phyloP scores from a whole-genome alignment of 495 filamentous ascomycete genomes.

The Neurospora pannonica region DNA sequence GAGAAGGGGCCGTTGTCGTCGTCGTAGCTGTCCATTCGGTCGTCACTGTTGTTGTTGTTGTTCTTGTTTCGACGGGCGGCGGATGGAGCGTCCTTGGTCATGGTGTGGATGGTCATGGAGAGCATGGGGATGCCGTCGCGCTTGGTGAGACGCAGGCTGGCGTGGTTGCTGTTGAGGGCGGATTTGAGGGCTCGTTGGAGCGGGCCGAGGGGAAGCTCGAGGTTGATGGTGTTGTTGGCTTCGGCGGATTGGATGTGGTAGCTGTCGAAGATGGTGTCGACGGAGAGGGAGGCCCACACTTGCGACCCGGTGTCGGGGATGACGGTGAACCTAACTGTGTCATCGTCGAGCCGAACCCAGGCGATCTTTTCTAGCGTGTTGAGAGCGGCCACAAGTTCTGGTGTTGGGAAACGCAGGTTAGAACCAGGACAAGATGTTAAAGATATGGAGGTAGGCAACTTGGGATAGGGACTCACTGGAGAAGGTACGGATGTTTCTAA shows the following conservation, averaged over 20 bases:
- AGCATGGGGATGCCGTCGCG: constrained; percentile 78
- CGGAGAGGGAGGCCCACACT: constrained; percentile 74
- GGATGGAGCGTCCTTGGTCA: constrained; percentile 26
- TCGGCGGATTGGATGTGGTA: constrained; percentile 81
- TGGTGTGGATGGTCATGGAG: constrained; percentile 72
- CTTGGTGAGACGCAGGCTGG: constrained; percentile 83
- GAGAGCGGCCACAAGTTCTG: constrained; percentile 79
- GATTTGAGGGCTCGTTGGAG: constrained; percentile 82
- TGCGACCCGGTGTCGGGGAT: constrained; percentile 88
- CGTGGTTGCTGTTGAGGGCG: constrained; percentile 62
- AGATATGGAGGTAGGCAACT: background rate
- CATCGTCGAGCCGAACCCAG: constrained; percentile 83
- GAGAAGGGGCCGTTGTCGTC: constrained; percentile 28
- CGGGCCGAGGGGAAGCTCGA: constrained; percentile 75
- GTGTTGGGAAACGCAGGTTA: background rate
- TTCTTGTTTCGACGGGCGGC: constrained; percentile 10
- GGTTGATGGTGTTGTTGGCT: constrained; percentile 77
- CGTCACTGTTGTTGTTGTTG: constrained; percentile 13
- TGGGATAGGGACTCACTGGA: constrained; percentile 49
- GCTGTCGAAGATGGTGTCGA: constrained; percentile 80
- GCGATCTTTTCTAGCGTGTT: constrained; percentile 83
- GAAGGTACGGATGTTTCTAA: constrained; percentile 75
- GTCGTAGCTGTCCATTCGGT: constrained; percentile 11
- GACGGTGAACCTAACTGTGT: constrained; percentile 84
- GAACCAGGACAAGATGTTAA: background rate